Percentiles rank a stretch among this genome's conserved stretches.
phyloP scores from a whole-genome alignment of 345 rosid species.

The Citrus maxima region DNA sequence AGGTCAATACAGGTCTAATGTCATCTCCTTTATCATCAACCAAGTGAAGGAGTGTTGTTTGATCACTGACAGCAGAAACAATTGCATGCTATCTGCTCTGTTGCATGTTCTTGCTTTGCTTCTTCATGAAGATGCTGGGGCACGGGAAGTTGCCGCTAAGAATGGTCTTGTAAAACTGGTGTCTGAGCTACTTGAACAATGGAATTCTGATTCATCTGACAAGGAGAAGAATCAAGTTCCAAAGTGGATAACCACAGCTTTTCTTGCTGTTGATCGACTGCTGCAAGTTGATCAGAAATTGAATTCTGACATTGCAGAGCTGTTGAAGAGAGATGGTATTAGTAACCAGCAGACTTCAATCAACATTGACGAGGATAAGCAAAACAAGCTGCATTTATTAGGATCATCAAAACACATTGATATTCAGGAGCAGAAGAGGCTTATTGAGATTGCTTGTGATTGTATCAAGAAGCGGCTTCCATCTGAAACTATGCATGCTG shows the following conservation, averaged over 20 bases:
- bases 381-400: constrained; percentile 52
- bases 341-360: constrained; percentile 44
- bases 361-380: constrained; percentile 66
- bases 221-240: constrained; percentile 57
- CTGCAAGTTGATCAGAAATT: constrained; percentile 80
- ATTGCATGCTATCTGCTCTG: constrained; percentile 53
- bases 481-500: constrained; percentile 91
- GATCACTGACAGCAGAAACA: constrained; percentile 49
- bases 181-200: constrained; percentile 62
- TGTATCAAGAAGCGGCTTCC: constrained; percentile 76
- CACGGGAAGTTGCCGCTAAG: constrained; percentile 80
- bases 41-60: constrained; percentile 60
- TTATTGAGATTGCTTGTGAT: constrained; percentile 84
- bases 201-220: constrained; percentile 60
- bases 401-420: constrained; percentile 54
- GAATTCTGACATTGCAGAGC: constrained; percentile 71
- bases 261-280: constrained; percentile 90
- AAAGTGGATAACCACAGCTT: constrained; percentile 93
- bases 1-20: constrained; percentile 76
- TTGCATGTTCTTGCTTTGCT: constrained; percentile 91
- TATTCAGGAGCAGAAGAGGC: constrained; percentile 62
- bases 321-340: constrained; percentile 48
- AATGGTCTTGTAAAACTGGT: constrained; percentile 73
- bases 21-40: constrained; percentile 70
- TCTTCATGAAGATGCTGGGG: constrained; percentile 79